phyloP scores from a whole-genome alignment of 148 eudicot species.

The Nepenthes mirabilis region DNA sequence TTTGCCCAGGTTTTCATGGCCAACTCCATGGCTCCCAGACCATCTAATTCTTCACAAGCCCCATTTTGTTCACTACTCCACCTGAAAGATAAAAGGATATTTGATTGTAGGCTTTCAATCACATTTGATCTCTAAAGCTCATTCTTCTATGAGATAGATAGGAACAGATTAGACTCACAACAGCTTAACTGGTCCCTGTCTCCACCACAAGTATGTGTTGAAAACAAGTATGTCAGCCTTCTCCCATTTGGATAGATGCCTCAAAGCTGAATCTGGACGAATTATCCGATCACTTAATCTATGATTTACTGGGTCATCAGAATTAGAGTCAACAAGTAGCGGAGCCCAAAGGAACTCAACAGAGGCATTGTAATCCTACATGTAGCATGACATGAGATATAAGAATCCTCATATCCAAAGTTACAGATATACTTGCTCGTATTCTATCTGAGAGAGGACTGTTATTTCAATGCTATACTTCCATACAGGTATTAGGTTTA shows the following conservation, averaged over 20 bases:
- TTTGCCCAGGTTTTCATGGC: conserved; percentile 92
- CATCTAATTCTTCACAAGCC: conserved; percentile 74
- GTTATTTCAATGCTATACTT: neutral
- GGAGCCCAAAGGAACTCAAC: conserved; percentile 95
- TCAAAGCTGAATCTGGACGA: conserved; percentile 59
- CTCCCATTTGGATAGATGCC: conserved; percentile 70
- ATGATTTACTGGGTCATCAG: conserved; percentile 85
- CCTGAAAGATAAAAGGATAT: conserved; percentile 22
- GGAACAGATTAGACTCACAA: conserved; percentile 34
- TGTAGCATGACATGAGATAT: neutral
- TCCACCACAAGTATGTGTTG: conserved; percentile 91
- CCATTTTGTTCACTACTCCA: conserved; percentile 61
- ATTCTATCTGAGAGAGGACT: neutral
- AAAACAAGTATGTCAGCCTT: conserved; percentile 76
- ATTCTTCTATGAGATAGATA: neutral
- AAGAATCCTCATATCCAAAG: neutral
- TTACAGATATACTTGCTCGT: neutral
- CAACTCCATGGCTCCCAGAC: conserved; percentile 72
- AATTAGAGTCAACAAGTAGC: conserved; percentile 77
- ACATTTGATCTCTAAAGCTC: neutral
- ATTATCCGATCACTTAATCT: conserved; percentile 69
- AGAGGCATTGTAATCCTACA: conserved; percentile 80
- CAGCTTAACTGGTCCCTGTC: conserved; percentile 81
- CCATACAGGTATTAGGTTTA: conserved; percentile 10
- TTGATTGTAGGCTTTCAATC: conserved; percentile 3